These are phyloP conservation scores for Trametes meyenii DNA, from an alignment of 768 basidiomycete species.

Conservation along the genomic window DNA sequence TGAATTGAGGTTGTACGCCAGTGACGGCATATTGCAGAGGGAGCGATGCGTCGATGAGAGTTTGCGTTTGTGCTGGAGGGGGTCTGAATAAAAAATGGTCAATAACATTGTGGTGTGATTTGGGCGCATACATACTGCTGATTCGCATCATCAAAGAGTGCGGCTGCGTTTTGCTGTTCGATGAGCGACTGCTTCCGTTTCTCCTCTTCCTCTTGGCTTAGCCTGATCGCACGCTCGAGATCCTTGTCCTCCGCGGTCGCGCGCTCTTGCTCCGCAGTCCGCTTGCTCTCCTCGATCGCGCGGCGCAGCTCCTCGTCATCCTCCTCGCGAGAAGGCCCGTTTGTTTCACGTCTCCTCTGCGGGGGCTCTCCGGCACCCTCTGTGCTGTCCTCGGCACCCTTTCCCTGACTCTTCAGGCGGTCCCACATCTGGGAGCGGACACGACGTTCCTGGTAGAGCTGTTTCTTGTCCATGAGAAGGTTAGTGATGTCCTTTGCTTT, in stretches of 20 bases:
- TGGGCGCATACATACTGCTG: conserved; percentile 42
- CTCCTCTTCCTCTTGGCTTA: conserved; percentile 89
- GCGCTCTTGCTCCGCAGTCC: conserved; percentile 60
- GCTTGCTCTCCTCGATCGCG: conserved; percentile 86
- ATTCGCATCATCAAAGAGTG: conserved; percentile 82
- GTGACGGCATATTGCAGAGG: conserved; percentile 30
- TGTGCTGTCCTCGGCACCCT: conserved; percentile 43
- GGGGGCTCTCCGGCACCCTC: conserved; percentile 30
- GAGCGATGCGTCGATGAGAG: conserved; percentile 28
- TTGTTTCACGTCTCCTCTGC: conserved; percentile 29
- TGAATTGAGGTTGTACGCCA: conserved; percentile 26
- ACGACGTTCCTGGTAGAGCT: conserved; percentile 78
- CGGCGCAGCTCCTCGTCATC: conserved; percentile 81
- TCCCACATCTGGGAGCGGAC: conserved; percentile 86
- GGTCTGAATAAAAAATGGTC: conserved; percentile 20
- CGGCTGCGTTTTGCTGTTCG: conserved; percentile 67
- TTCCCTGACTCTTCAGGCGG: conserved; percentile 66
- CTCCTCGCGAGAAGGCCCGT: conserved; percentile 22
- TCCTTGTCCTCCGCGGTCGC: conserved; percentile 71
- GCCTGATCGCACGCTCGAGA: conserved; percentile 71
- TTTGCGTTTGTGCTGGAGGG: conserved; percentile 3
- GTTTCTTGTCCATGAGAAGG: conserved; percentile 77
- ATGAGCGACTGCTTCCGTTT: conserved; percentile 61
- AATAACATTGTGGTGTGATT: neutral
- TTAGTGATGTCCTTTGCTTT: conserved; percentile 97